A percentile compares a stretch with the other conserved stretches of the same genome.
Conservation (phyloP, 345 rosid genomes). For the Melaleuca alternifolia region DNA sequence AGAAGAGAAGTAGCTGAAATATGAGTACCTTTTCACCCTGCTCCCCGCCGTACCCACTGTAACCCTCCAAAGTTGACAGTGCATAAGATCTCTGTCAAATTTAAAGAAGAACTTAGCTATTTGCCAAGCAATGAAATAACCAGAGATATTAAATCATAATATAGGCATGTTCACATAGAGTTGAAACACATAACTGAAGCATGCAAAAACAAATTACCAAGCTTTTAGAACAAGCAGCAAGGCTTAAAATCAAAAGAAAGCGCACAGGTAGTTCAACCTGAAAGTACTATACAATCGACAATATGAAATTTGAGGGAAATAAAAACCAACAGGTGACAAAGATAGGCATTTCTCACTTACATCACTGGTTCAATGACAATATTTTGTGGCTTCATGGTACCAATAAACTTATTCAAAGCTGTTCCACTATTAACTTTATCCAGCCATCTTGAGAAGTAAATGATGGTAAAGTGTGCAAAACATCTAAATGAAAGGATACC, state of each 20-base stretch:
- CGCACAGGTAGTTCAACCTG: neutral
- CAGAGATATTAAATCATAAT: neutral
- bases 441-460: neutral
- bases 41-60: slow-evolving; percentile 94
- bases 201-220: neutral
- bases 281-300: neutral
- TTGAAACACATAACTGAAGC: neutral
- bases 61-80: slow-evolving; percentile 75
- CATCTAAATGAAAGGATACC: neutral
- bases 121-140: neutral
- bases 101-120: neutral
- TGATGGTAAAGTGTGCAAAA: neutral
- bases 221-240: neutral
- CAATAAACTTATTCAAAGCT: neutral
- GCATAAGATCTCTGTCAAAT: slow-evolving; percentile 56
- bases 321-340: neutral
- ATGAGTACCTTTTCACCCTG: slow-evolving; percentile 78
- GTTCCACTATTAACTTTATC: neutral
- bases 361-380: neutral
- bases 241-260: neutral
- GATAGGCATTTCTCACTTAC: neutral
- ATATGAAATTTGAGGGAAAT: neutral
- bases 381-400: neutral
- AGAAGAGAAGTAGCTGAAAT: neutral
- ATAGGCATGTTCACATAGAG: neutral